Conservation (phyloP, 495 filamentous ascomycete genomes). For the Aspergillus diversus region DNA sequence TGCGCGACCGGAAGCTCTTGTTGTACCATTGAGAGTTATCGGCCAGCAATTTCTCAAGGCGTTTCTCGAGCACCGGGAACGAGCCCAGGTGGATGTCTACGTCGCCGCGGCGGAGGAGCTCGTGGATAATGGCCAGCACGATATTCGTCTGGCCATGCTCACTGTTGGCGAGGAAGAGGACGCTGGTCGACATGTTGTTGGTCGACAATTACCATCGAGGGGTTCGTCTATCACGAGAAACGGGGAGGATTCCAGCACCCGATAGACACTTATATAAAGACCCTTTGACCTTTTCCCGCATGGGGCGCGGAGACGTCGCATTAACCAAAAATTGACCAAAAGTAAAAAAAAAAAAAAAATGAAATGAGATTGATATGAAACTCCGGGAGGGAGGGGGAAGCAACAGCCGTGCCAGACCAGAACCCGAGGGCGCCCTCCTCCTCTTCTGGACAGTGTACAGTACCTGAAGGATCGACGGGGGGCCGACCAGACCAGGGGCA, state of each 20-base stretch:
- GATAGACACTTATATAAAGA: not conserved
- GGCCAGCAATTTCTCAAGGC: conserved; percentile 35
- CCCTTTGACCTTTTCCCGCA: no score
- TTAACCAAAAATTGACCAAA: no score
- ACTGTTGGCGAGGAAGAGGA: conserved; percentile 57
- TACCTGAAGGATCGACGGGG: not conserved
- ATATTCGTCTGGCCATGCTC: conserved; percentile 62
- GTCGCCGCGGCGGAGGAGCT: conserved; percentile 47
- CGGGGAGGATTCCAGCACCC: not conserved
- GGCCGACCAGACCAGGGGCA: not conserved
- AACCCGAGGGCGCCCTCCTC: no score
- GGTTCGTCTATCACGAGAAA: not conserved
- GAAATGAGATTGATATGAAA: no score
- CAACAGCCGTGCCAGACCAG: no score
- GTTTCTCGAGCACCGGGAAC: conserved; percentile 40
- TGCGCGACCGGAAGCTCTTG: conserved; percentile 29
- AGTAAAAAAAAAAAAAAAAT: no score
- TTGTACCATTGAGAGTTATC: conserved; percentile 31
- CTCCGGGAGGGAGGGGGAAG: no score
- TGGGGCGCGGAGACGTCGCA: no score
- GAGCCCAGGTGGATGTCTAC: conserved; percentile 59
- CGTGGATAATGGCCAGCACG: conserved; percentile 54
- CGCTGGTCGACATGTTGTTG: conserved; percentile 20
- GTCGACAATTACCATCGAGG: no score
- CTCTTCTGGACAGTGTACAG: no score